phyloP scores from a whole-genome alignment of 2,329 filamentous ascomycete species.

The Byssothecium circinans region DNA sequence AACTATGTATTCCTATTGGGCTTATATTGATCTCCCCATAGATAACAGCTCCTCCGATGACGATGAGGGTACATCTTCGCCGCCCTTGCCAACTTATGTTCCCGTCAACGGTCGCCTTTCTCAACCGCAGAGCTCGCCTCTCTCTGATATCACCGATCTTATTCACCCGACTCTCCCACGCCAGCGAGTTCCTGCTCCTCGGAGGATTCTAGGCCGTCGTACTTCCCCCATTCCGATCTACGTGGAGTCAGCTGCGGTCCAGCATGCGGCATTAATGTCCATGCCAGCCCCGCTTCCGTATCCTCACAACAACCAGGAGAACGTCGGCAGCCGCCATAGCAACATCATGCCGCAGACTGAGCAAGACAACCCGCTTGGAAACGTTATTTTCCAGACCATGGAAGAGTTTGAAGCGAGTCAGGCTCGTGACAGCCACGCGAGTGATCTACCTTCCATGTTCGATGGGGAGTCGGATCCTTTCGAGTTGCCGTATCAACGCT shows the following conservation, averaged over 20 bases:
- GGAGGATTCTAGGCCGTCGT: not conserved
- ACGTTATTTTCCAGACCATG: not conserved
- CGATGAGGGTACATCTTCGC: not conserved
- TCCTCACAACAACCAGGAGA: slow-evolving; percentile 9
- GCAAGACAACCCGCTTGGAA: no score
- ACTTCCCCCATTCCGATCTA: slow-evolving; percentile 3
- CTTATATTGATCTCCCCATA: not conserved
- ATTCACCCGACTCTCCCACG: not conserved
- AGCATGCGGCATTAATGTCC: slow-evolving; percentile 1
- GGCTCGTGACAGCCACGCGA: not conserved
- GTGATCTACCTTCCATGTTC: not conserved
- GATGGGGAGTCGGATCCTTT: slow-evolving; percentile 2
- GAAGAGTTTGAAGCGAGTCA: not conserved
- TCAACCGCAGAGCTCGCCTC: not conserved
- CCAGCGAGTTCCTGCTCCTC: no score
- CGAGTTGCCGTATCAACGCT: not conserved
- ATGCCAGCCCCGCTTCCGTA: not conserved
- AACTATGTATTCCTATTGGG: not conserved
- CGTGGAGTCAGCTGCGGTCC: slow-evolving; percentile 2
- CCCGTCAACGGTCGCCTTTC: not conserved
- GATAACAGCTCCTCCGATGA: not conserved
- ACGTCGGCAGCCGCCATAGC: no score
- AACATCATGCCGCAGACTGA: not conserved
- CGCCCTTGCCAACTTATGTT: not conserved
- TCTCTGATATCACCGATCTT: not conserved